Evolutionary conservation across 1,284 basidiomycete species (phyloP), one percentile per base, ranked within the genome.

Genomic region (Trichosporon sp.): DNA sequence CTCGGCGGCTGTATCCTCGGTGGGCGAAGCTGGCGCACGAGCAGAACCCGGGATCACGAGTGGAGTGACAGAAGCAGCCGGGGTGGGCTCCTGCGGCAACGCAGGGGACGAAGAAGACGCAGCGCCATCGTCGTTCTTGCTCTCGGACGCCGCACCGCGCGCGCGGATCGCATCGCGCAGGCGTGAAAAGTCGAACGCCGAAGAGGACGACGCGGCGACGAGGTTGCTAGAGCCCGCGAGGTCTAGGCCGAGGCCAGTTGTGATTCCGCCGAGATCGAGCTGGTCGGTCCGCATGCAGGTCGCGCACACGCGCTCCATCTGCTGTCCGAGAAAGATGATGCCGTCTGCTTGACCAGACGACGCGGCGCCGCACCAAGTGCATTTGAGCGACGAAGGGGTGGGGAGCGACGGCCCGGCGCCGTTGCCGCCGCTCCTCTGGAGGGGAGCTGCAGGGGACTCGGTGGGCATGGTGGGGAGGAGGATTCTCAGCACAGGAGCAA

Each of bases 301-400:
- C 3, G 75, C 76, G 68, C 81, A 83, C 7, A 83, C 70, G 51
- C 79, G 73, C 70, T 81, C 80, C 56, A 76, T 70, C 32, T 72
- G 56, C 26, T 78, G 75, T 38, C 73, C 70, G 12, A 78, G 67
- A 19, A 78, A 66, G 32, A 76, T 67, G 10, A 75, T 70, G 12
- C 70, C 77, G 37, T 77, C 74, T 7, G 48, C 61, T 14, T 66
- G 73, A 26, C 73, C 68, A 3, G 71, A 70, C 3, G 61, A 76
- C 37, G 64, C 78, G 1, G 74, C 69, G 12, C 81, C 81, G 72
- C 81, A 83, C 26, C 78, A 59, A 0, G 78, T 71, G 70, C 81
- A 83, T 74, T 83, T 83, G 73, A 79, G 75, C 11, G 68, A 51
- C 4, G 70, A 74, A 10, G 73, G 71, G 11, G 68, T 76, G 61